phyloP scores from a whole-genome alignment of 2,329 filamentous ascomycete genomes.

The Blastomyces percursus region DNA sequence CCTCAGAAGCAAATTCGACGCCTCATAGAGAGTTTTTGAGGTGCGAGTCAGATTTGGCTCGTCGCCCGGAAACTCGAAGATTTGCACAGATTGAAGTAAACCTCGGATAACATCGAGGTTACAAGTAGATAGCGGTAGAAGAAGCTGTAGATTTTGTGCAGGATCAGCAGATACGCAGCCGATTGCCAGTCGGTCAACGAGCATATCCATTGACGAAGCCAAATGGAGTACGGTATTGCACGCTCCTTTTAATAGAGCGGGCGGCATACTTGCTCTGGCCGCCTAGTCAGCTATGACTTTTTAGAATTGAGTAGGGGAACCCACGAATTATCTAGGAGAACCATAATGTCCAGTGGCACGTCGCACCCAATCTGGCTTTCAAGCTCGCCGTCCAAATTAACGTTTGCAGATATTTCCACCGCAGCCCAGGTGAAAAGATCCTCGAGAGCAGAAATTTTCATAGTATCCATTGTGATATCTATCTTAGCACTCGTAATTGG shows the following conservation, averaged over 20 bases:
- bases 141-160: slow-evolving; percentile 16
- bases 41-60: slow-evolving; percentile 9
- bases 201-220: slow-evolving; percentile 17
- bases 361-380: slow-evolving; percentile 12
- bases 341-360: slow-evolving; percentile 26
- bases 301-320: slow-evolving; percentile 13
- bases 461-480: slow-evolving; percentile 9
- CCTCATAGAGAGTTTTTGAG: slow-evolving; percentile 18
- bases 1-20: slow-evolving; percentile 18
- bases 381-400: slow-evolving; percentile 9
- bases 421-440: slow-evolving; percentile 23
- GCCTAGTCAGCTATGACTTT: slow-evolving; percentile 10
- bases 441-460: slow-evolving; percentile 9
- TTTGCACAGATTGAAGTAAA: slow-evolving; percentile 16
- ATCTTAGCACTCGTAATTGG: slow-evolving; percentile 12
- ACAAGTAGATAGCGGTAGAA: slow-evolving; percentile 21
- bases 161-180: slow-evolving; percentile 17
- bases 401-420: slow-evolving; percentile 24
- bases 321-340: slow-evolving; percentile 28
- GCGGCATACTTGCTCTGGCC: slow-evolving; percentile 12
- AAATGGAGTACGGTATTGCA: slow-evolving; percentile 18
- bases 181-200: slow-evolving; percentile 21
- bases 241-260: slow-evolving; percentile 16
- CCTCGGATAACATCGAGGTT: slow-evolving; percentile 14
- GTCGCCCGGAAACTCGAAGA: slow-evolving; percentile 11